Conservation (phyloP, 371 early-diverging fungal genomes). For the Coemansia sp. region DNA sequence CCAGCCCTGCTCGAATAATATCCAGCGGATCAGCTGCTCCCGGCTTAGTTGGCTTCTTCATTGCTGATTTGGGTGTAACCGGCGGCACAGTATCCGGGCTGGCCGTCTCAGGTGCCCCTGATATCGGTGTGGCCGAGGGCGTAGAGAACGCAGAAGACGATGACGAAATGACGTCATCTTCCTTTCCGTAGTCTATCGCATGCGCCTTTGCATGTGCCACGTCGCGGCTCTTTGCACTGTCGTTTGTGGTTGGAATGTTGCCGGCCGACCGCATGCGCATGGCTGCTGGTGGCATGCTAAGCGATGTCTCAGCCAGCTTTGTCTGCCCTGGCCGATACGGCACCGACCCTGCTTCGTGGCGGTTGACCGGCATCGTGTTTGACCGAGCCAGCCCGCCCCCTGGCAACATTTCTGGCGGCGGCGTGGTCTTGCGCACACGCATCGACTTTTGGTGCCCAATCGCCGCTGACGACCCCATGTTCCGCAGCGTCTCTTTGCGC, state of each 20-base stretch:
- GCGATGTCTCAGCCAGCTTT: constrained; percentile 3
- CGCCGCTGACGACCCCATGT: constrained; percentile 9
- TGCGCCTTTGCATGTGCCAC: neutral
- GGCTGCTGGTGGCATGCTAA: constrained; percentile 4
- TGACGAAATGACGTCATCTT: neutral
- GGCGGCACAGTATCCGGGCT: neutral
- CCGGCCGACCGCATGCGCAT: constrained; percentile 10
- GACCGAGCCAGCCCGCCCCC: constrained; percentile 35
- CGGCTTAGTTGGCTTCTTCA: constrained; percentile 23
- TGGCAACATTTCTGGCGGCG: constrained; percentile 30
- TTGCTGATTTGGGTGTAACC: constrained; percentile 22
- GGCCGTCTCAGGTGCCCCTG: constrained; percentile 5
- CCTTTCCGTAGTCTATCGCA: constrained; percentile 1
- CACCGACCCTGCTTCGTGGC: constrained; percentile 11
- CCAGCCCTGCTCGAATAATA: constrained; percentile 51
- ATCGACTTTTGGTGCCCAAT: constrained; percentile 46
- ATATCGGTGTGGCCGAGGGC: constrained; percentile 14
- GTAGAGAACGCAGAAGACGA: constrained; percentile 26
- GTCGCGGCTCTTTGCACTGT: neutral
- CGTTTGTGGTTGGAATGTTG: neutral
- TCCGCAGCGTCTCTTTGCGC: constrained; percentile 45
- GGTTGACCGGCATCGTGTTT: constrained; percentile 42
- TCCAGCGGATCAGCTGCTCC: constrained; percentile 48
- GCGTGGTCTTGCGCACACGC: constrained; percentile 40
- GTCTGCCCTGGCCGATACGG: neutral